A percentile compares a stretch with the other conserved stretches of the same genome.
These are phyloP conservation scores for Bolboschoenoplectus hybrid DNA, from an alignment of 202 grass and related monocot genomes.

Conservation along the genomic window DNA sequence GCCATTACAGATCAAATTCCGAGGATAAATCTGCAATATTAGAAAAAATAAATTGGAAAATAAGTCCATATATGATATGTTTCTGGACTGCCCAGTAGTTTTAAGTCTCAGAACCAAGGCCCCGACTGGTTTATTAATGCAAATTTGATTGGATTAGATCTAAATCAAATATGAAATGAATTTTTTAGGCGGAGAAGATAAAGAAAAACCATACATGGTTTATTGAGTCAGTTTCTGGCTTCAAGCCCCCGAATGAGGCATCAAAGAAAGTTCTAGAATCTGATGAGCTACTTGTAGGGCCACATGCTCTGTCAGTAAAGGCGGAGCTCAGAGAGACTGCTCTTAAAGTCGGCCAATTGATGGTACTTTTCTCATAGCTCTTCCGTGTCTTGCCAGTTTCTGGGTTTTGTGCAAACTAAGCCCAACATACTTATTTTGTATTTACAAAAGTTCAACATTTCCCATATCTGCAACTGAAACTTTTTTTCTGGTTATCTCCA, in stretches of 20 bases:
- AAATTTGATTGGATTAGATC: constrained; percentile 10
- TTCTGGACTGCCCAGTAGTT: not conserved
- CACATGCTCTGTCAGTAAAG: constrained; percentile 54
- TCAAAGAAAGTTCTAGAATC: constrained; percentile 66
- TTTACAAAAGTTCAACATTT: not conserved
- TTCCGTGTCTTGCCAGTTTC: not conserved
- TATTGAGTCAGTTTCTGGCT: constrained; percentile 60
- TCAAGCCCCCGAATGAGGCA: constrained; percentile 54
- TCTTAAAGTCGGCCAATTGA: constrained; percentile 62
- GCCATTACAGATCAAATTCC: not conserved
- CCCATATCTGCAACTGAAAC: constrained; percentile 7
- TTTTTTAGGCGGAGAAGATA: constrained; percentile 60
- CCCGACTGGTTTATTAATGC: not conserved
- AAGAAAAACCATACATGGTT: constrained; percentile 71
- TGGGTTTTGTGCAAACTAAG: not conserved
- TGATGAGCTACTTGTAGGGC: constrained; percentile 49
- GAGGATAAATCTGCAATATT: not conserved
- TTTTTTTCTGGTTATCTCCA: not conserved
- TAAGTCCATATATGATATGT: not conserved
- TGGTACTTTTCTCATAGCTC: constrained; percentile 53
- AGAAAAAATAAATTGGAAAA: not conserved
- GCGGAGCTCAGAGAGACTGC: constrained; percentile 59
- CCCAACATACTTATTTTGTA: not conserved
- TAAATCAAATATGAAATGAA: constrained; percentile 21
- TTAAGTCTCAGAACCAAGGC: not conserved